These are phyloP conservation scores for Trichoderma oligosporum DNA, from an alignment of 2,329 filamentous ascomycete species.

Conservation along the genomic window DNA sequence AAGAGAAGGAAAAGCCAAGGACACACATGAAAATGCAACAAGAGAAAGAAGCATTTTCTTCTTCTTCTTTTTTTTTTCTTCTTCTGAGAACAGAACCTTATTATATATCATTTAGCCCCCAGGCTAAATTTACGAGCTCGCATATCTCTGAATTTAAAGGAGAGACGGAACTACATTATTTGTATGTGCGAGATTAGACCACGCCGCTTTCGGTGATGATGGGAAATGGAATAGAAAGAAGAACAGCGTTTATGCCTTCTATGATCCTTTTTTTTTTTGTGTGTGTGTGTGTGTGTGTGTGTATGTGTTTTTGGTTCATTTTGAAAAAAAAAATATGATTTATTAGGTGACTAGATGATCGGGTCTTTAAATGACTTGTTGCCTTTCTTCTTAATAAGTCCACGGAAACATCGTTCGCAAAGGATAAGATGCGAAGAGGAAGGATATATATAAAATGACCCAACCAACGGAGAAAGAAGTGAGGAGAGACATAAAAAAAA, in stretches of 20 bases:
- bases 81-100: background rate
- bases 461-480: background rate
- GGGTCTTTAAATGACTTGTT: too few relatives aligned
- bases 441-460: too few relatives aligned
- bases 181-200: conserved; percentile 15
- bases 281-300: too few relatives aligned
- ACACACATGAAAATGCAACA: conserved; percentile 2
- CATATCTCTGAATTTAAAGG: conserved; percentile 8
- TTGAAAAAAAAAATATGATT: background rate
- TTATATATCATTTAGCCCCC: conserved; percentile 5
- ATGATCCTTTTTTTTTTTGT: background rate
- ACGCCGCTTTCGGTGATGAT: conserved; percentile 15
- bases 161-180: conserved; percentile 9
- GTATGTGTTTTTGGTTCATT: too few relatives aligned
- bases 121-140: conserved; percentile 2
- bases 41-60: background rate
- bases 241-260: conserved; percentile 14
- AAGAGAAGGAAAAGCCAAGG: background rate
- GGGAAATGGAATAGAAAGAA: conserved; percentile 13
- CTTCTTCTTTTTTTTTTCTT: background rate
- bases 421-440: too few relatives aligned
- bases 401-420: too few relatives aligned
- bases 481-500: too few relatives aligned
- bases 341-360: too few relatives aligned
- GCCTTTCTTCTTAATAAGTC: too few relatives aligned